These are phyloP conservation scores for Aspergillus sparsus DNA, from an alignment of 495 filamentous ascomycete species.

Conservation along the genomic window DNA sequence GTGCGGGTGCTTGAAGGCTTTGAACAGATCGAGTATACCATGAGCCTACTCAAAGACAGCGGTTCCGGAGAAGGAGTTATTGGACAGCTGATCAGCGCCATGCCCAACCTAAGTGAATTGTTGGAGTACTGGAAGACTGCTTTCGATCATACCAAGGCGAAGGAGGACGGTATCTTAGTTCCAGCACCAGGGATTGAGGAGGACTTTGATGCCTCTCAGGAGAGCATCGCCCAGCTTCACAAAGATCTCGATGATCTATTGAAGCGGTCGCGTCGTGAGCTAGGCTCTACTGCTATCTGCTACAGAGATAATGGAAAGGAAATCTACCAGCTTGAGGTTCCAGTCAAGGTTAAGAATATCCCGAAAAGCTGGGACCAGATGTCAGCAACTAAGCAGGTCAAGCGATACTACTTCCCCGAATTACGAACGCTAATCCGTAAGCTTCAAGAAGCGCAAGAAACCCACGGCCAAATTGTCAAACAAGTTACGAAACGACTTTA, in stretches of 20 bases:
- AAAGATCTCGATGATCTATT: constrained; percentile 70
- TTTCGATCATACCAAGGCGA: constrained; percentile 83
- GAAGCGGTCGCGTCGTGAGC: constrained; percentile 64
- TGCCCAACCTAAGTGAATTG: constrained; percentile 79
- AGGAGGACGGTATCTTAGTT: constrained; percentile 72
- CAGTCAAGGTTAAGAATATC: constrained; percentile 76
- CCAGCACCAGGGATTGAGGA: constrained; percentile 88
- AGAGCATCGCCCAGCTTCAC: constrained; percentile 69
- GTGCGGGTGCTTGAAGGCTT: constrained; percentile 94
- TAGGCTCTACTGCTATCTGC: constrained; percentile 68
- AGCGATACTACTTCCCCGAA: constrained; percentile 91
- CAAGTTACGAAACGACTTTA: constrained; percentile 84
- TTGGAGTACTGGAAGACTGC: constrained; percentile 87
- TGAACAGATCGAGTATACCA: constrained; percentile 92
- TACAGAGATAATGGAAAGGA: constrained; percentile 95
- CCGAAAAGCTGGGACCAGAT: constrained; percentile 92
- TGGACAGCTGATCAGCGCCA: constrained; percentile 73
- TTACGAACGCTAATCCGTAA: constrained; percentile 77
- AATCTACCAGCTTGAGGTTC: constrained; percentile 93
- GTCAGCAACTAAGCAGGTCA: constrained; percentile 87
- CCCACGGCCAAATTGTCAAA: constrained; percentile 87
- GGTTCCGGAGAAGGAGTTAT: constrained; percentile 77
- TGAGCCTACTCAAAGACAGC: constrained; percentile 71
- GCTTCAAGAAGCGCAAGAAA: constrained; percentile 92
- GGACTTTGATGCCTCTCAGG: constrained; percentile 88